Base-by-base conservation (phyloP, 2,329 filamentous ascomycete species). In the Pseudogymnoascus sp. region DNA sequence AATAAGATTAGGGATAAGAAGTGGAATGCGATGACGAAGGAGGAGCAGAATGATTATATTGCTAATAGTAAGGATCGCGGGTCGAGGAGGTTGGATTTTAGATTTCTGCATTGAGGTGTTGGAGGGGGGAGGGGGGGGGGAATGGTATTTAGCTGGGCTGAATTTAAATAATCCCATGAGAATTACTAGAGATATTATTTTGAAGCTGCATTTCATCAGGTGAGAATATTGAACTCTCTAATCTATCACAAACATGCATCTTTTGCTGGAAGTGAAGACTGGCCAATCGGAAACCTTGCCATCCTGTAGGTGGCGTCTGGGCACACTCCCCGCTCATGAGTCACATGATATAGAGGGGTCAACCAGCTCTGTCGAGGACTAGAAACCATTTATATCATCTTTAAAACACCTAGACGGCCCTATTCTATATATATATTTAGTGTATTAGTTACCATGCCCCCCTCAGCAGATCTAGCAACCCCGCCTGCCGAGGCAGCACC, bases 41-140 rank as follows among this genome's bases (percentile, higher is more conserved):
- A 79, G 56, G 75, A 81, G 66, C 76, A 75, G 69, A 73, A 74
- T 18, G 62, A 75, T n/a, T 83, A 83, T 68, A 72, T 82, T 1
- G 65, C 68, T 7, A 72, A 69, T 3, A 76, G 73, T 5, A 73
- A 65, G 2, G 73, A 76, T 16, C 68, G 74, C 53, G 76, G 76
- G 14, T 75, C 73, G 60, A 76, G 75, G 65, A 69, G 66, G 64
- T 69, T 76, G 61, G 74, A 77, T 69, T 77, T 77, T 44, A 69
- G 73, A 34, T 77, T 76, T 68, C 68, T 72, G 28, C 72, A 75
- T 65, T 77, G 23, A 56, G 53, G 4, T 60, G 42, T 64, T 21
- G 16, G 50, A 56, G 18, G 11, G n/a, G 10, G 28, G 11, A 7
- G 10, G 14, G 16, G 23, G 2, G 7, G 50, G 10, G 34, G 34